A percentile compares a stretch with the other conserved stretches of the same genome.
phyloP scores from a whole-genome alignment of 2,329 filamentous ascomycete species.

The Dothideomycetidae sp. region DNA sequence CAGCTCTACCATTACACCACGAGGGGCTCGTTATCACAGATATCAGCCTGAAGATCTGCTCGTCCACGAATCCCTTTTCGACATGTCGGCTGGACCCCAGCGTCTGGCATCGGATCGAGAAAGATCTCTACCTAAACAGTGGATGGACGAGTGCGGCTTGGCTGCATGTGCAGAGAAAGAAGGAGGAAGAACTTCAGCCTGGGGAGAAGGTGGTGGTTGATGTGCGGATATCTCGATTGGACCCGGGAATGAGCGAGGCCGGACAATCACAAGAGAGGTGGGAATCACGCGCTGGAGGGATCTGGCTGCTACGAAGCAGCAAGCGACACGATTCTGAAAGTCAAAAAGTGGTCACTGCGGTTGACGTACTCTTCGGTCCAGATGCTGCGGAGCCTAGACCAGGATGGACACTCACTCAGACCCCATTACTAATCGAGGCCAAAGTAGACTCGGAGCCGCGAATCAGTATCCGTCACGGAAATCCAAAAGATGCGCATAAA shows the following conservation, averaged over 20 bases:
- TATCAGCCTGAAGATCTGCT: constrained; percentile 64
- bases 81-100: constrained; percentile 59
- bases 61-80: constrained; percentile 50
- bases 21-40: constrained; percentile 76
- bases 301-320: constrained; percentile 68
- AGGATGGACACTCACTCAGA: constrained; percentile 69
- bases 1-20: constrained; percentile 68
- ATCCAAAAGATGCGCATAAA: constrained; percentile 48
- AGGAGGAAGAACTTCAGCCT: constrained; percentile 63
- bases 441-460: constrained; percentile 53
- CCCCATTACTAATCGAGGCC: constrained; percentile 55
- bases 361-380: constrained; percentile 79
- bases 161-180: constrained; percentile 67
- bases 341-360: constrained; percentile 57
- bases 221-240: constrained; percentile 56
- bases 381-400: constrained; percentile 82
- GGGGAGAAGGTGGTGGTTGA: constrained; percentile 71
- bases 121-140: constrained; percentile 69
- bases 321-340: constrained; percentile 63
- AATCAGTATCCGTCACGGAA: constrained; percentile 63
- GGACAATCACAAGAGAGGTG: constrained; percentile 49
- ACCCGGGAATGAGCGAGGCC: constrained; percentile 47
- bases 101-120: constrained; percentile 73
- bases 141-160: constrained; percentile 66
- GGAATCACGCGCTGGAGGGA: constrained; percentile 61